phyloP scores from a whole-genome alignment of 208 protist species.

The Acanthamoeba healyi region DNA sequence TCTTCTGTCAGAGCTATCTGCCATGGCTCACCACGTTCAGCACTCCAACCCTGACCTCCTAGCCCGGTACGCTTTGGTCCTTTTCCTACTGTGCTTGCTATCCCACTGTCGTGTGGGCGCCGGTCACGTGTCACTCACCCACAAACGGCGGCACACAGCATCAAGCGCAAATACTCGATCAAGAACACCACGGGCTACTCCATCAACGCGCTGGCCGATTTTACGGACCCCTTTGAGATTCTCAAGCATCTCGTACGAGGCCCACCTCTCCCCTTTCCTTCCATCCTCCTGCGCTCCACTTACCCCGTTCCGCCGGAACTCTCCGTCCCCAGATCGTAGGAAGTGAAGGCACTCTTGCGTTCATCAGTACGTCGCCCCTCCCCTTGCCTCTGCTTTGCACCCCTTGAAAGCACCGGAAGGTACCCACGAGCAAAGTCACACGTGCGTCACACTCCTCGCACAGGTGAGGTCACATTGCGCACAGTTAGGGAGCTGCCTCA shows the following conservation, averaged over 20 bases:
- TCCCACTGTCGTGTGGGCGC: too few species aligned
- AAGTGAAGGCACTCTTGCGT: slow-evolving; percentile 85
- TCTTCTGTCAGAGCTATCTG: slow-evolving; percentile 64
- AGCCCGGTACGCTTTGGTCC: neutral
- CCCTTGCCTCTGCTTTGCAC: neutral
- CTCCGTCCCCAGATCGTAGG: slow-evolving; percentile 75
- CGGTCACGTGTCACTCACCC: too few species aligned
- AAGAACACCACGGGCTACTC: slow-evolving; percentile 87
- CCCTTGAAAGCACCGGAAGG: too few species aligned
- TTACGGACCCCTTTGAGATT: slow-evolving; percentile 83
- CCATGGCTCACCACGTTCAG: slow-evolving; percentile 62
- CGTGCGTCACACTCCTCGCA: neutral
- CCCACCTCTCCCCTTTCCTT: neutral
- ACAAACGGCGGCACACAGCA: neutral
- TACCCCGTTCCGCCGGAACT: neutral
- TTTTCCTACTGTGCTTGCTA: neutral
- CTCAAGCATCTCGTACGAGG: slow-evolving; percentile 81
- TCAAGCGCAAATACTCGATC: slow-evolving; percentile 85
- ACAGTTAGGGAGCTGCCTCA: slow-evolving; percentile 82
- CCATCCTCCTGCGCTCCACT: neutral
- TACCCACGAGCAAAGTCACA: too few species aligned
- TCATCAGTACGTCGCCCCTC: slow-evolving; percentile 75
- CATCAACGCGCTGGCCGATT: slow-evolving; percentile 86
- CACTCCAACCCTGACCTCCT: slow-evolving; percentile 9
- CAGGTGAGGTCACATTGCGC: slow-evolving; percentile 78